Conservation (phyloP, 495 filamentous ascomycete species). For the Xylaria scruposa region DNA sequence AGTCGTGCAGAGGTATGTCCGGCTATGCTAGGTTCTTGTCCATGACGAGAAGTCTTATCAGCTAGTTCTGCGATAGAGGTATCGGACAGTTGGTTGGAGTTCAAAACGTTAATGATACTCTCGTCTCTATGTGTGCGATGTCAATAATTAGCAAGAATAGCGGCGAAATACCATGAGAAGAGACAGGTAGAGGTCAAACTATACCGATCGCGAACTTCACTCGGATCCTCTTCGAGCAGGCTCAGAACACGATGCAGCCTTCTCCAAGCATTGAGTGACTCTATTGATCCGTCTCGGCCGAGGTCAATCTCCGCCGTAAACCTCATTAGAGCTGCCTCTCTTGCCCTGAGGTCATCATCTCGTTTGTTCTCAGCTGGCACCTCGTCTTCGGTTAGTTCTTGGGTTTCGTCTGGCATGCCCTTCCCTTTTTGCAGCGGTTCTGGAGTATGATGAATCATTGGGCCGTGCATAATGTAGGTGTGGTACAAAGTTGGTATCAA, state of each 20-base stretch:
- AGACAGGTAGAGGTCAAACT: not conserved
- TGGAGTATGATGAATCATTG: not conserved
- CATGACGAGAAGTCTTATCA: not conserved
- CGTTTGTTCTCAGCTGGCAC: not conserved
- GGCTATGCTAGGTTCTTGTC: not conserved
- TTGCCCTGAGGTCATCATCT: not conserved
- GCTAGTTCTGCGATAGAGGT: not conserved
- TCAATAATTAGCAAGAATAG: not conserved
- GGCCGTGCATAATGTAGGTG: not conserved
- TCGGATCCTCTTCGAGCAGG: not conserved
- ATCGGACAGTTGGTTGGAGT: not conserved
- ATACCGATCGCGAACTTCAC: not conserved
- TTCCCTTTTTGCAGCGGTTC: not conserved
- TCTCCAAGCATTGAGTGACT: not conserved
- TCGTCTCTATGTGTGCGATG: not conserved
- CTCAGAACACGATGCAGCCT: not conserved
- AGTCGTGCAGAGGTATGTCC: not conserved
- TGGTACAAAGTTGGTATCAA: not conserved
- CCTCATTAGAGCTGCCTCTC: not conserved
- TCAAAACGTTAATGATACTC: not conserved
- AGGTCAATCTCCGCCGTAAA: not conserved
- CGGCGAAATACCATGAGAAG: not conserved
- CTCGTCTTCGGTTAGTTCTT: not conserved
- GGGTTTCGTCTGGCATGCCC: not conserved
- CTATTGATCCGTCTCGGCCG: not conserved